Base-by-base conservation (phyloP, 108 stramenopile genomes). In the Parietichytrium sp. region DNA sequence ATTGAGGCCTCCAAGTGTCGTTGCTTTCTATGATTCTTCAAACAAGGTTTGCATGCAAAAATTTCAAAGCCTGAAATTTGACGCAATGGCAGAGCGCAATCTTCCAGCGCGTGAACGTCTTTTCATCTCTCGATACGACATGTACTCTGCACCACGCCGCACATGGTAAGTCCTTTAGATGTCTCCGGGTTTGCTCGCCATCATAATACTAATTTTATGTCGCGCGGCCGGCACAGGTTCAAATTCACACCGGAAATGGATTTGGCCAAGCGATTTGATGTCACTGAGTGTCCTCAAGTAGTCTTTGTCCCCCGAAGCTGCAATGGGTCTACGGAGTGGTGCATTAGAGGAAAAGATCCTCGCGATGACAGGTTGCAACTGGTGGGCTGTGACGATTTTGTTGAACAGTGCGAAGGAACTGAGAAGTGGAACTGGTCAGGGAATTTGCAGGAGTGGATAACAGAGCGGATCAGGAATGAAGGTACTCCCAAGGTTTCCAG, bases 271-370 rank as follows among this genome's bases (percentile, higher is more conserved):
- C 61, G 61, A n/a, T 72, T 72, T 2, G 42, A 25, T 3, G 61
- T 72, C 3, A 47, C 8, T 33, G 1, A 72, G 2, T 72, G 61
- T 42, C 61, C 61, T 0, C 38, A 72, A 27, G 3, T 72, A 10
- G 61, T 72, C 2, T 72, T 72, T 45, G 61, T 72, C 23, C 61
- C 61, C 33, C 61, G 61, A n/a, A 45, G 38, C 16, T 72, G 61
- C 42, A 72, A 72, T 25, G 61, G 61, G 20, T 72, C 38, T 33
- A 72, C 61, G 23, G 61, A 72, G 33, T 72, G 61, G 61, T 72
- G 61, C 61, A 72, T 33, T 25, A 33, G 61, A 33, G 61, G 61
- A 2, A 25, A n/a, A 6, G 61, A 72, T 2, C 61, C 61, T 15
- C 38, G 6, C 20, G 61, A 36, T n/a, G 10, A 33, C 1, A n/a